Percentiles rank a stretch among this genome's conserved stretches.
These are phyloP conservation scores for Echria macrotheca DNA, from an alignment of 495 filamentous ascomycete species.

Conservation along the genomic window DNA sequence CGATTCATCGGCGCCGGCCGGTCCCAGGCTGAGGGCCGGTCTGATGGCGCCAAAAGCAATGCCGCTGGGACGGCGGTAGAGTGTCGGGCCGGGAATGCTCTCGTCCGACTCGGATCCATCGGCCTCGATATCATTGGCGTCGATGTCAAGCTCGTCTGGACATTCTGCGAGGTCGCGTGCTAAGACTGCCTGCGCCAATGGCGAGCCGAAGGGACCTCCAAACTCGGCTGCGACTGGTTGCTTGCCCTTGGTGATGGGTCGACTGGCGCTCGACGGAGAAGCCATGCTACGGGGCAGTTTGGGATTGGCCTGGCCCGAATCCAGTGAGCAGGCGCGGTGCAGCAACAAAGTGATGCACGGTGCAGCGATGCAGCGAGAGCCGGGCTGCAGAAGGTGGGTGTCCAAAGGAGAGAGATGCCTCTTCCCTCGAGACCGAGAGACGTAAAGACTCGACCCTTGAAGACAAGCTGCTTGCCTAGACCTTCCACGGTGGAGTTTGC, in stretches of 20 bases:
- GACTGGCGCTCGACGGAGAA: background rate
- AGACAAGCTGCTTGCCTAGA: too few relatives aligned
- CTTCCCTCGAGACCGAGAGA: too few relatives aligned
- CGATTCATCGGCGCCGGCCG: conserved; percentile 25
- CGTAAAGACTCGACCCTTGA: too few relatives aligned
- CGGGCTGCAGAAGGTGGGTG: too few relatives aligned
- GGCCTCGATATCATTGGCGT: background rate
- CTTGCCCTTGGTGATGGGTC: background rate
- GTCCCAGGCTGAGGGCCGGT: conserved; percentile 30
- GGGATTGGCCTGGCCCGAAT: too few relatives aligned
- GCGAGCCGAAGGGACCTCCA: conserved; percentile 38
- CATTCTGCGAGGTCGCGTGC: conserved; percentile 60
- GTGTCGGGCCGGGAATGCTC: conserved; percentile 51
- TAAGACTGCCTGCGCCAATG: conserved; percentile 62
- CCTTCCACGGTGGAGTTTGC: too few relatives aligned
- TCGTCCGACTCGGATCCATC: conserved; percentile 32
- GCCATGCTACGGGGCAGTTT: background rate
- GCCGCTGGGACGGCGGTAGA: conserved; percentile 67
- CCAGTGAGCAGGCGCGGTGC: too few relatives aligned
- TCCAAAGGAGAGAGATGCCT: too few relatives aligned
- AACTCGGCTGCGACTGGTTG: background rate
- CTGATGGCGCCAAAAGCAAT: conserved; percentile 55
- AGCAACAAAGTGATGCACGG: too few relatives aligned
- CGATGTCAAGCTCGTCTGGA: conserved; percentile 49
- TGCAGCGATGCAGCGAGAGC: too few relatives aligned